Conservation (phyloP, 164 flowering plant genomes). For the Annona cherimola region DNA sequence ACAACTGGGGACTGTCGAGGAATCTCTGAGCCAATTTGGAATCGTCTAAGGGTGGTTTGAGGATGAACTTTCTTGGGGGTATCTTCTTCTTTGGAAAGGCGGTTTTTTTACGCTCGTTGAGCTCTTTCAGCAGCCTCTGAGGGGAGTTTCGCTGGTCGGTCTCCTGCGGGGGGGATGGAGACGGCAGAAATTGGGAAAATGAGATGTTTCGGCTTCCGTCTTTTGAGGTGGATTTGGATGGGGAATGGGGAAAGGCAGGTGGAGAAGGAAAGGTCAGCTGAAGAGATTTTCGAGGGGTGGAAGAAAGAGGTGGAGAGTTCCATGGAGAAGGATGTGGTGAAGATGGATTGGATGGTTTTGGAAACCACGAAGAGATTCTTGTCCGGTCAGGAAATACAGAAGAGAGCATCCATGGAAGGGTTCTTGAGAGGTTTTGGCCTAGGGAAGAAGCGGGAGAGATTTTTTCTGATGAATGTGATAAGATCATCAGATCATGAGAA, state of each 20-base stretch:
- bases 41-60: conserved; percentile 91
- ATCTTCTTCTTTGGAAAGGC: conserved; percentile 61
- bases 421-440: background rate
- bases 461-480: background rate
- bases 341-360: conserved; percentile 4
- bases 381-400: background rate
- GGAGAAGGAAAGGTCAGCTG: conserved; percentile 50
- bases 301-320: conserved; percentile 56
- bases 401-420: conserved; percentile 1
- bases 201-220: conserved; percentile 20
- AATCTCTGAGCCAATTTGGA: conserved; percentile 64
- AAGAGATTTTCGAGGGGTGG: conserved; percentile 20
- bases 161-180: conserved; percentile 37
- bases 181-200: conserved; percentile 38
- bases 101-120: conserved; percentile 63
- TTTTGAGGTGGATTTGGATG: conserved; percentile 33
- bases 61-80: conserved; percentile 74
- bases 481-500: background rate
- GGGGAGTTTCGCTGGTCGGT: conserved; percentile 60
- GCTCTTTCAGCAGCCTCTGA: conserved; percentile 84
- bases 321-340: conserved; percentile 24
- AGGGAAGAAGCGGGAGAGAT: background rate
- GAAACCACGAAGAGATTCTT: conserved; percentile 3
- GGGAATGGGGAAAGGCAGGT: conserved; percentile 51
- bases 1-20: conserved; percentile 85